These are phyloP conservation scores for Xylaria arbuscula DNA, from an alignment of 2,329 filamentous ascomycete genomes.

Conservation along the genomic window DNA sequence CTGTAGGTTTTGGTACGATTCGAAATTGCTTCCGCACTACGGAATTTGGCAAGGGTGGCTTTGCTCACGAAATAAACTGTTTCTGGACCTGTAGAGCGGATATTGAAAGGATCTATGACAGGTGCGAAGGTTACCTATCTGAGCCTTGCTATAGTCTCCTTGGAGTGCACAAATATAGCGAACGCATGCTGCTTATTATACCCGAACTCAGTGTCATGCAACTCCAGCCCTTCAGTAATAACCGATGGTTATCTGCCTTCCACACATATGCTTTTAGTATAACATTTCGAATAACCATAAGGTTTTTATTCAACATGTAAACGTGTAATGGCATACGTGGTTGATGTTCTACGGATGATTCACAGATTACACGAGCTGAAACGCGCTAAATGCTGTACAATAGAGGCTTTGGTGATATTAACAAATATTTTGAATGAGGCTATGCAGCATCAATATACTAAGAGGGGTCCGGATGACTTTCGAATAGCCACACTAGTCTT, in stretches of 20 bases:
- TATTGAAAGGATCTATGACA: not conserved
- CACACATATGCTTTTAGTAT: not conserved
- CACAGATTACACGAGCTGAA: too few species aligned
- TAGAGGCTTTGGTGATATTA: too few species aligned
- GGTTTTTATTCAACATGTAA: not conserved
- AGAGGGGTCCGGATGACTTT: too few species aligned
- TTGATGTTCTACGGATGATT: too few species aligned
- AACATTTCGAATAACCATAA: not conserved
- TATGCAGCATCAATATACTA: too few species aligned
- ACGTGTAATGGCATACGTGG: not conserved
- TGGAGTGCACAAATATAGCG: not conserved
- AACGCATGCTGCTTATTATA: not conserved
- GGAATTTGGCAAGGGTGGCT: not conserved
- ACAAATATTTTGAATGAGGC: too few species aligned
- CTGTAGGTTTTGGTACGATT: not conserved
- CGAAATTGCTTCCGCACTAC: not conserved
- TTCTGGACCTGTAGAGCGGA: not conserved
- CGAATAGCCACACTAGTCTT: too few species aligned
- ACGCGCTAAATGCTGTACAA: too few species aligned
- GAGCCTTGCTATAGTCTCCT: not conserved
- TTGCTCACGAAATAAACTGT: not conserved
- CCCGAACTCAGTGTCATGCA: not conserved
- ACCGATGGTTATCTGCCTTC: not conserved
- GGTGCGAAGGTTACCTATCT: not conserved
- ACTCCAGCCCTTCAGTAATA: not conserved